Evolutionary conservation across 140 eudicot genomes (phyloP).

Genomic region (Ambrosia hybrid): DNA sequence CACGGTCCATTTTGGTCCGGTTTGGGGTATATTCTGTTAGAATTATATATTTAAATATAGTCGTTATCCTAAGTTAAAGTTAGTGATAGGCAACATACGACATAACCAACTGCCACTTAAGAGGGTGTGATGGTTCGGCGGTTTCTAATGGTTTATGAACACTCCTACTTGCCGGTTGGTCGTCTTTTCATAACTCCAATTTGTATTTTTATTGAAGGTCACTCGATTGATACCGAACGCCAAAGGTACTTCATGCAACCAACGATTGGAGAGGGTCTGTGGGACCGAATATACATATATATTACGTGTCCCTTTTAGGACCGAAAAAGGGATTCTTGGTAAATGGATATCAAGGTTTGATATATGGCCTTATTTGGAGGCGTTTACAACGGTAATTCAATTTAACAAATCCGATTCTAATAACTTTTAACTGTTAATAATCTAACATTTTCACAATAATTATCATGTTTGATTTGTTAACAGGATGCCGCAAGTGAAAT

Average conservation of each 20-base stretch:
- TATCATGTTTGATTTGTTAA: slow-evolving; percentile 10
- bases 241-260: slow-evolving; percentile 95
- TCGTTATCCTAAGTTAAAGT: too few species aligned
- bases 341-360: slow-evolving; percentile 98
- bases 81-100: too few species aligned
- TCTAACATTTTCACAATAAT: not conserved
- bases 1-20: not conserved
- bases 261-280: slow-evolving; percentile 71
- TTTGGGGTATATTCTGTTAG: too few species aligned
- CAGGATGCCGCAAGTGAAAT: slow-evolving; percentile 89
- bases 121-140: too few species aligned
- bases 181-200: not conserved
- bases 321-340: slow-evolving; percentile 76
- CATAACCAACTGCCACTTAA: too few species aligned
- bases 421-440: not conserved
- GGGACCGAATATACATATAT: slow-evolving; percentile 78
- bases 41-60: too few species aligned
- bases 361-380: slow-evolving; percentile 93
- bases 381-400: slow-evolving; percentile 62
- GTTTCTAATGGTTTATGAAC: slow-evolving; percentile 1
- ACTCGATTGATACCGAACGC: slow-evolving; percentile 93
- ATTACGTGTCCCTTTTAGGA: slow-evolving; percentile 81
- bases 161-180: not conserved
- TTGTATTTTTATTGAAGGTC: slow-evolving; percentile 40
- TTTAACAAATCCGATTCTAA: not conserved